These are phyloP conservation scores for Plasmodium falciparum DNA, from an alignment of 169 alveolate species.

Conservation along the genomic window DNA sequence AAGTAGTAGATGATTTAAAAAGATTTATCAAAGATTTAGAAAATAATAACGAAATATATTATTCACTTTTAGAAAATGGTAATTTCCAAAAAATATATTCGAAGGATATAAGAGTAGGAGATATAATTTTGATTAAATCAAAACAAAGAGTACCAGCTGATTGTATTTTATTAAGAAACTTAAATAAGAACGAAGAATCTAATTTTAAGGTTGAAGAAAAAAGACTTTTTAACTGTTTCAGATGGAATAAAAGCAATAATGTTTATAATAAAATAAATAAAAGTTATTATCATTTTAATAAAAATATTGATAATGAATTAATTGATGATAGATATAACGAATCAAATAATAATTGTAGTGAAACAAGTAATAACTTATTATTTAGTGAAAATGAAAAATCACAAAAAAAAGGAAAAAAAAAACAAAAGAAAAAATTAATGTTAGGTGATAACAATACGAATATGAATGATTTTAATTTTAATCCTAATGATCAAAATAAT, in stretches of 20 bases:
- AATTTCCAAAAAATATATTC: constrained; percentile 87
- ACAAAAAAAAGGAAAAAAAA: constrained; percentile 11
- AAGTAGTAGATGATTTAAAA: constrained; percentile 95
- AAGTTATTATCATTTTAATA: constrained; percentile 60
- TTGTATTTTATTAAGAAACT: constrained; percentile 91
- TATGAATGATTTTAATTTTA: not conserved
- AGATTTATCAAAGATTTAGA: constrained; percentile 89
- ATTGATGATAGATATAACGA: constrained; percentile 67
- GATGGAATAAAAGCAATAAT: constrained; percentile 30
- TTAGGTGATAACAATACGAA: constrained; percentile 4
- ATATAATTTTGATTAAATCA: constrained; percentile 91
- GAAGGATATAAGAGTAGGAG: constrained; percentile 93
- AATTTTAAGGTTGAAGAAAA: constrained; percentile 48
- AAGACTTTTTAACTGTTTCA: constrained; percentile 20
- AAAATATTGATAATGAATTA: constrained; percentile 56
- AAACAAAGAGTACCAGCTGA: constrained; percentile 98
- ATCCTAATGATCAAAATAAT: constrained; percentile 13
- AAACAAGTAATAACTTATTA: constrained; percentile 44
- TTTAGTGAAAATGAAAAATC: constrained; percentile 77
- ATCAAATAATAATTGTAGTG: constrained; percentile 57
- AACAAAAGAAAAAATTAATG: constrained; percentile 19
- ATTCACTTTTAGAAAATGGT: constrained; percentile 81
- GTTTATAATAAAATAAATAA: constrained; percentile 56
- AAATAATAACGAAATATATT: constrained; percentile 87
- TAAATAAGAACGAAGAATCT: constrained; percentile 82